Evolutionary conservation across 78 protist genomes (phyloP).

Genomic region (Chrysochromulina parva): DNA sequence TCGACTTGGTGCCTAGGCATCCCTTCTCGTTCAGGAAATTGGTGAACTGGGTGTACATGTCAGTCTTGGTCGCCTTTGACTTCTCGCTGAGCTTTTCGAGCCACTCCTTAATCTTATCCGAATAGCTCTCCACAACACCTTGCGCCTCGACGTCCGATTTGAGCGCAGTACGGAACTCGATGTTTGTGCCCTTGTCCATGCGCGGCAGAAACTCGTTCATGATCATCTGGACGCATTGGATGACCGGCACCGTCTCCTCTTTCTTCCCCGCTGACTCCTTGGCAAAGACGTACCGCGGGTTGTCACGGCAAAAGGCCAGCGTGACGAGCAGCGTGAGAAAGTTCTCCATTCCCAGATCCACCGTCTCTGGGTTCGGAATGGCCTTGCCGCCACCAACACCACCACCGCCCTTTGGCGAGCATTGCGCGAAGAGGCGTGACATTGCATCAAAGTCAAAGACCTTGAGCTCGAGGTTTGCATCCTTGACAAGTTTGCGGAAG

Average conservation of each 20-base stretch:
- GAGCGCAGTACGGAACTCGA: neutral
- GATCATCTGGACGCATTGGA: neutral
- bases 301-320: neutral
- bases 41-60: neutral
- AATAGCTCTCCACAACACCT: neutral
- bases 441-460: no score
- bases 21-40: neutral
- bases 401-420: neutral
- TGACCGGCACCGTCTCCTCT: neutral
- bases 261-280: neutral
- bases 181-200: no score
- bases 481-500: no score
- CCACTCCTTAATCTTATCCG: neutral
- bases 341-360: neutral
- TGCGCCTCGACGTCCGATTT: neutral
- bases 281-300: neutral
- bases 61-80: no score
- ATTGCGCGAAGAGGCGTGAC: no score
- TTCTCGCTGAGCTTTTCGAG: neutral
- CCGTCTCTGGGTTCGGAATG: neutral
- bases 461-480: no score
- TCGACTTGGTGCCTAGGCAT: no score
- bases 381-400: neutral
- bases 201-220: neutral
- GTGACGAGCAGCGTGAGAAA: neutral